These are phyloP conservation scores for Amylostereum areolatum DNA, from an alignment of 1,284 basidiomycete species.

Conservation along the genomic window DNA sequence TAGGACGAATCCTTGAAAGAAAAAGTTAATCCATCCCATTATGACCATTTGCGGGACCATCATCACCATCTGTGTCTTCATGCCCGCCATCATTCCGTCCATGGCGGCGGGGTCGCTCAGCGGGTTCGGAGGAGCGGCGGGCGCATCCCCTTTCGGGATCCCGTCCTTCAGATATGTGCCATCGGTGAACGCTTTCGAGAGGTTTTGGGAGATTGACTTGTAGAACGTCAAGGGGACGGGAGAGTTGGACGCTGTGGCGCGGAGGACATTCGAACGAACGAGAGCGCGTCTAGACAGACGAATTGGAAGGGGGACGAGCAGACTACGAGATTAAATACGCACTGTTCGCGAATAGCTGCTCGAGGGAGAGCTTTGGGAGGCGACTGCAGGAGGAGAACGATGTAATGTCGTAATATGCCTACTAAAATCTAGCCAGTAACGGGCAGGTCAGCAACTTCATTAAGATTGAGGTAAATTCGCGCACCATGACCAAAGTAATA, in stretches of 20 bases:
- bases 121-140: constrained; percentile 58
- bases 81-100: constrained; percentile 98
- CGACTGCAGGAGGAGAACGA: constrained; percentile 82
- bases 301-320: constrained; percentile 1
- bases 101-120: constrained; percentile 87
- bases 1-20: constrained; percentile 97
- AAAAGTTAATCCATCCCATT: constrained; percentile 99
- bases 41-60: constrained; percentile 98
- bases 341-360: constrained; percentile 91
- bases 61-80: constrained; percentile 99
- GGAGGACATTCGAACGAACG: constrained; percentile 76
- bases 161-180: constrained; percentile 86
- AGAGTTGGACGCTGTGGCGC: constrained; percentile 73
- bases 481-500: constrained; percentile 95
- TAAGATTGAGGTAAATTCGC: constrained; percentile 18
- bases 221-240: constrained; percentile 75
- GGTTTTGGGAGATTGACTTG: constrained; percentile 66
- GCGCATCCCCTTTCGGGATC: constrained; percentile 58
- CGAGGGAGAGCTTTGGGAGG: constrained; percentile 78
- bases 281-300: constrained; percentile 66
- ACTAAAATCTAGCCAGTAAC: constrained; percentile 72
- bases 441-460: not conserved
- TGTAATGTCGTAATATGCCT: constrained; percentile 90
- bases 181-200: constrained; percentile 64
- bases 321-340: constrained; percentile 28